A percentile compares a stretch with the other conserved stretches of the same genome.
Evolutionary conservation across 108 stramenopile genomes (phyloP).

Genomic region (Nitzschia putrida): DNA sequence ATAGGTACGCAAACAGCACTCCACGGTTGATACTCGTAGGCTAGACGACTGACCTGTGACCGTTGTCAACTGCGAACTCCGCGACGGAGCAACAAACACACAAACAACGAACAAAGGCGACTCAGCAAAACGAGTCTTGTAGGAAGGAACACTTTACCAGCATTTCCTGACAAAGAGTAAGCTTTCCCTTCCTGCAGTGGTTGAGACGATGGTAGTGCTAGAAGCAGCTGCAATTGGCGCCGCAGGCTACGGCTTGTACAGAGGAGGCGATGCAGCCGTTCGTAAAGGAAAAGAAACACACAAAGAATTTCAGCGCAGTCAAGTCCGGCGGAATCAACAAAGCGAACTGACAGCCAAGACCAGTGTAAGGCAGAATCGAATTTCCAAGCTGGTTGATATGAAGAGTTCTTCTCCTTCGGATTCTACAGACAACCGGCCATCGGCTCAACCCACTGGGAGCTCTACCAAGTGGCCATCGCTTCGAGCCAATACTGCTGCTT

Average conservation of each 20-base stretch:
- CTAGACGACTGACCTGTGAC: too few relatives aligned
- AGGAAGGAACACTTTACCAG: not conserved
- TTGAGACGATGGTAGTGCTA: slow-evolving; percentile 30
- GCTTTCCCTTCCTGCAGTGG: not conserved
- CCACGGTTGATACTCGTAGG: too few relatives aligned
- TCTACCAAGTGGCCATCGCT: not conserved
- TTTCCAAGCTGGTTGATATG: slow-evolving; percentile 9
- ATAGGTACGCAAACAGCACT: too few relatives aligned
- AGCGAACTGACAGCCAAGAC: slow-evolving; percentile 13
- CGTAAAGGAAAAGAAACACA: slow-evolving; percentile 36
- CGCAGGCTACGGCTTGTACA: slow-evolving; percentile 40
- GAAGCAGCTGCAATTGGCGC: slow-evolving; percentile 40
- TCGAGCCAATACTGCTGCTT: not conserved
- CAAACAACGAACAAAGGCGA: too few relatives aligned
- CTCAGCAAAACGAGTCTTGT: too few relatives aligned
- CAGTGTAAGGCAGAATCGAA: slow-evolving; percentile 22
- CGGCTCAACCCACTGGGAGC: not conserved
- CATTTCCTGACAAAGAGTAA: not conserved
- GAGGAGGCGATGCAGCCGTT: slow-evolving; percentile 37
- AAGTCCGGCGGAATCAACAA: slow-evolving; percentile 13
- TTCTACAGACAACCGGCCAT: not conserved
- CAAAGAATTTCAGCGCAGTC: slow-evolving; percentile 29
- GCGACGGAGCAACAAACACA: too few relatives aligned
- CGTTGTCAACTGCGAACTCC: too few relatives aligned
- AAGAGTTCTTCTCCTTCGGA: not conserved